Evolutionary conservation across 2,329 filamentous ascomycete genomes (phyloP), one percentile per base, ranked within the genome.

Genomic region (Cryoendolithus antarcticus): DNA sequence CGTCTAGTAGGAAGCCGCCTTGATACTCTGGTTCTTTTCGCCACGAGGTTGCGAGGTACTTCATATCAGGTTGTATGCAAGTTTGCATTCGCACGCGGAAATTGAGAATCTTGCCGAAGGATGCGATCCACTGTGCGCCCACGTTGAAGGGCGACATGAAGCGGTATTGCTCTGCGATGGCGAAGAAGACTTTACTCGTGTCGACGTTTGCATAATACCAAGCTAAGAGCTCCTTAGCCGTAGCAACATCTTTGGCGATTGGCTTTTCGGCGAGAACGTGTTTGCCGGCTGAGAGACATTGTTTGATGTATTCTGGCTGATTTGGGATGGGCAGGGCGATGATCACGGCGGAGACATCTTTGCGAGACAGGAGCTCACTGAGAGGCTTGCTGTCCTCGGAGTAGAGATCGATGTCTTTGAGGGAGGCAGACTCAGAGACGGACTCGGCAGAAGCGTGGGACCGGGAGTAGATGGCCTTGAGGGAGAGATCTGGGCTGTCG

Each of bases 1-100:
- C 80, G 52, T 88, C 82, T 2, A 88, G 71, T 39, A 86, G 57
- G 55, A 86, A 86, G 0, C 83, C 82, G 39, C 82, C 83, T 59
- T 86, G 81, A 54, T 84, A 74, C 38, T 72, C 66, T 1, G 82
- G 82, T 40, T 63, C 70, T 57, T 79, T 80, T 39, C 83, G 75
- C 83, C 82, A 75, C 8, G 60, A 49, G 0, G 70, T 74, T 45
- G 70, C 66, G 45, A 62, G 70, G 52, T 75, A 76, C 54, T 75
- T 75, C n/a, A 60, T 62, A 6, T 68, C 71, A 2, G 58, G 54
- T 39, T 60, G 52, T 0, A 78, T 64, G 43, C 65, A 59, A 2
- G 53, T 55, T 43, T 66, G 63, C 40, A 69, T 54, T 29, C 65
- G 60, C 4, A 69, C 57, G n/a, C 64, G 61, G 56, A 82, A 80